phyloP scores from a whole-genome alignment of 495 filamentous ascomycete species.

The Penicillium subrubescens region DNA sequence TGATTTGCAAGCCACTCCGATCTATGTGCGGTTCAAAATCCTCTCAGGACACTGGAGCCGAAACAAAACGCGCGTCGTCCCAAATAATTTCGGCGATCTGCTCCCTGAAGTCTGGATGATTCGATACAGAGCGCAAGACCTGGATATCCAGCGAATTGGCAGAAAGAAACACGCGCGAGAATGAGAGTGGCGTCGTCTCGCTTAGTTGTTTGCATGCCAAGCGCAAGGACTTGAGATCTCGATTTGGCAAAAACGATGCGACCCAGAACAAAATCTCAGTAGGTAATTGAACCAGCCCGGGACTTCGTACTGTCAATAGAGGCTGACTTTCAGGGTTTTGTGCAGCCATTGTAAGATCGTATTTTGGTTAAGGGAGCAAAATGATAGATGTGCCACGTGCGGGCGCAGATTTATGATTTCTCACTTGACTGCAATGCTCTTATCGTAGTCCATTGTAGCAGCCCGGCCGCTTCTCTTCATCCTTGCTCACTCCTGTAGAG shows the following conservation, averaged over 20 bases:
- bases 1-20: too few relatives aligned
- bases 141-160: slow-evolving; percentile 26
- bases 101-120: too few relatives aligned
- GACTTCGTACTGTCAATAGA: slow-evolving; percentile 7
- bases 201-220: slow-evolving; percentile 20
- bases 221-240: slow-evolving; percentile 29
- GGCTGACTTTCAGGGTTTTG: slow-evolving; percentile 13
- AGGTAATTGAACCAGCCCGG: slow-evolving; percentile 11
- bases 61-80: slow-evolving; percentile 28
- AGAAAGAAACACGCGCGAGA: slow-evolving; percentile 29
- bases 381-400: slow-evolving; percentile 5
- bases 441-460: too few relatives aligned
- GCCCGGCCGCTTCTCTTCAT: too few relatives aligned
- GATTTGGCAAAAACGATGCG: slow-evolving; percentile 14
- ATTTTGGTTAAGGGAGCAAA: slow-evolving; percentile 14
- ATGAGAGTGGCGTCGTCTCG: slow-evolving; percentile 17
- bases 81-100: slow-evolving; percentile 29
- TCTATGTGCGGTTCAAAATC: too few relatives aligned
- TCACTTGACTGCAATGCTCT: not conserved
- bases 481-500: too few relatives aligned
- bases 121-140: slow-evolving; percentile 29
- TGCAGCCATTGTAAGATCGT: slow-evolving; percentile 13
- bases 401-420: not conserved
- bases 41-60: not conserved
- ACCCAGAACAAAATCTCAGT: slow-evolving; percentile 9